Evolutionary conservation across 257 asterid genomes (phyloP), one percentile per base, ranked within the genome.

Genomic region (Leptodermis oblonga): DNA sequence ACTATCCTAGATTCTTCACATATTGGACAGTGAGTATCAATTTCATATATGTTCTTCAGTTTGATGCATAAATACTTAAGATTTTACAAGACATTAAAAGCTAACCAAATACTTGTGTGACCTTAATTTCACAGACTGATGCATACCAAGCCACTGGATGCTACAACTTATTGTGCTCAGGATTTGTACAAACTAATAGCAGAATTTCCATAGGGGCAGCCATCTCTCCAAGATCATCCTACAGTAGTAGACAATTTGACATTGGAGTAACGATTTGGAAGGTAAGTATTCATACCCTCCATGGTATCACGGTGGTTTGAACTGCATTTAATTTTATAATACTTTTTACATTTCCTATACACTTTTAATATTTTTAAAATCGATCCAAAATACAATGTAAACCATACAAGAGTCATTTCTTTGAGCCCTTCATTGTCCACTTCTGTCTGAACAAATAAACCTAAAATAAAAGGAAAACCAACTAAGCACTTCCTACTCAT

Each of bases 111-210:
- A 37, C 28, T 36, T 17, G 14, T 39, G 37, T 61, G 48, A 13
- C 17, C 37, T 53, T 34, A 1, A 0, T 17, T 45, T n/a, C 5
- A 69, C 87, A 92, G 98, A 87, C 88, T 2, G 98, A 92, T 83
- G 98, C 96, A 53, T 92, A 92, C 75, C 95, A 89, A 87, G 88
- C 96, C n/a, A 92, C 96, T 9, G 97, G 97, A 70, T 92, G 98
- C 84, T 92, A 90, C 86, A 92, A 92, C 78, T 79, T 92, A 69
- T 66, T 92, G 11, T 92, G 97, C 77, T 90, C 98, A 8, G 98
- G 98, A 1, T 90, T 90, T 43, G 90, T 90, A 48, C 98, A 92
- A 77, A 92, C 88, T 10, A 92, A 92, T 77, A 88, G 82, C 69
- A 90, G 82, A 69, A 92, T 92, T 11, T 96, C 98, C 0, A 90